Conservation (phyloP, 2,329 filamentous ascomycete species). For the Pseudocercospora crystallina region DNA sequence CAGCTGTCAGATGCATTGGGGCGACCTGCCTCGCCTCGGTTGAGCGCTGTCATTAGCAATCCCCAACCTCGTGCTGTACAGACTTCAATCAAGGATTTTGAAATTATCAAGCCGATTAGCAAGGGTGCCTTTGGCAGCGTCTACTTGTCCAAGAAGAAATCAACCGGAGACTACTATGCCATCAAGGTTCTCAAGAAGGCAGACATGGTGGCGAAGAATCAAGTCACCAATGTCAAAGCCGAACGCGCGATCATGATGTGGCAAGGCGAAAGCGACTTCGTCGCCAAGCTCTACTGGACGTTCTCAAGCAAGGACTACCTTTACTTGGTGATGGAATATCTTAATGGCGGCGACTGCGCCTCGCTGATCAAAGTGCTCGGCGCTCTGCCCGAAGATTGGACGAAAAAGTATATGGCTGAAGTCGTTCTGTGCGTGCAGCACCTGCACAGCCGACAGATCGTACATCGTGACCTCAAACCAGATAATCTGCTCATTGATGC, state of each 20-base stretch:
- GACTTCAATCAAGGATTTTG: conserved; percentile 97
- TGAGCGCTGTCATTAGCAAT: conserved; percentile 72
- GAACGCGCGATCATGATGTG: conserved; percentile 99
- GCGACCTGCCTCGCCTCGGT: conserved; percentile 73
- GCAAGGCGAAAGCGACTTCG: conserved; percentile 98
- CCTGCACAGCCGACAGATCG: conserved; percentile 88
- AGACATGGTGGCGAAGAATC: conserved; percentile 99
- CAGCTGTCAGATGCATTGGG: conserved; percentile 69
- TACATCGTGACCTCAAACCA: conserved; percentile 94
- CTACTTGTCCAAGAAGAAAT: conserved; percentile 97
- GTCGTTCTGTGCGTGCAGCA: conserved; percentile 97
- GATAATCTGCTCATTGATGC: conserved; percentile 97
- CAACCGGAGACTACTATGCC: conserved; percentile 95
- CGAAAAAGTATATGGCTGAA: conserved; percentile 94
- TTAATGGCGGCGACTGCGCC: conserved; percentile 95
- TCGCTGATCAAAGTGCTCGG: conserved; percentile 93
- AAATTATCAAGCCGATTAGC: conserved; percentile 99
- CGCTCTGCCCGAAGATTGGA: conserved; percentile 93
- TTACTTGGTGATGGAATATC: conserved; percentile 98
- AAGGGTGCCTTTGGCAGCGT: conserved; percentile 98
- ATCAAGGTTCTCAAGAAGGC: conserved; percentile 99
- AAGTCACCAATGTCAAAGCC: conserved; percentile 98
- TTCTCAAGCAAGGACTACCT: conserved; percentile 99
- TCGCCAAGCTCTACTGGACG: conserved; percentile 98
- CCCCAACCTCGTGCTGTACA: conserved; percentile 85